Evolutionary conservation across 495 filamentous ascomycete species (phyloP).

Genomic region (Podospora tetraspora): DNA sequence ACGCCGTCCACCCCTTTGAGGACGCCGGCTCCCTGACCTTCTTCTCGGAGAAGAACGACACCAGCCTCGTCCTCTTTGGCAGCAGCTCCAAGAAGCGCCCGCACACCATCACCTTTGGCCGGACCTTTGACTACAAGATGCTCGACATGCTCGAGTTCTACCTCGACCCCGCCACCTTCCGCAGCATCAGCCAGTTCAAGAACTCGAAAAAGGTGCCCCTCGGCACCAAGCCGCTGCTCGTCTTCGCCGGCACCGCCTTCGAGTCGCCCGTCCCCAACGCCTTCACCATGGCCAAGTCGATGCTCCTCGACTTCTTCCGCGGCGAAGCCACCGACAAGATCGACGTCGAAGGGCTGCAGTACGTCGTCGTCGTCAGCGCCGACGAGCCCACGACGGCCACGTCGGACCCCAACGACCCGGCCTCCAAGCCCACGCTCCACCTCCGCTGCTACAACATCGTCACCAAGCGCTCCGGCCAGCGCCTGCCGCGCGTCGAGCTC

Average conservation of each 20-base stretch:
- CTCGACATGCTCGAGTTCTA: slow-evolving; percentile 90
- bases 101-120: slow-evolving; percentile 75
- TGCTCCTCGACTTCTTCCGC: slow-evolving; percentile 88
- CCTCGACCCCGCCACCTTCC: slow-evolving; percentile 62
- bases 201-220: slow-evolving; percentile 66
- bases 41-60: slow-evolving; percentile 92
- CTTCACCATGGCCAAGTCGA: slow-evolving; percentile 77
- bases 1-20: slow-evolving; percentile 82
- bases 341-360: slow-evolving; percentile 91
- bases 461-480: slow-evolving; percentile 81
- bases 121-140: slow-evolving; percentile 76
- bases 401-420: slow-evolving; percentile 40
- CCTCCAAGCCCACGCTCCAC: slow-evolving; percentile 64
- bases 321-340: slow-evolving; percentile 62
- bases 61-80: slow-evolving; percentile 63
- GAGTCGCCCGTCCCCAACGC: slow-evolving; percentile 67
- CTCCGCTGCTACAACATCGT: slow-evolving; percentile 77
- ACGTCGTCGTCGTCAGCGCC: slow-evolving; percentile 73
- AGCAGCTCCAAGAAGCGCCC: slow-evolving; percentile 89
- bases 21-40: slow-evolving; percentile 82
- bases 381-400: slow-evolving; percentile 53
- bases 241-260: slow-evolving; percentile 79
- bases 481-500: slow-evolving; percentile 81
- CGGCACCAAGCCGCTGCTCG: slow-evolving; percentile 79
- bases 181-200: slow-evolving; percentile 70